Evolutionary conservation across 2,329 filamentous ascomycete species (phyloP).

Genomic region (Aspergillus ochraceus): DNA sequence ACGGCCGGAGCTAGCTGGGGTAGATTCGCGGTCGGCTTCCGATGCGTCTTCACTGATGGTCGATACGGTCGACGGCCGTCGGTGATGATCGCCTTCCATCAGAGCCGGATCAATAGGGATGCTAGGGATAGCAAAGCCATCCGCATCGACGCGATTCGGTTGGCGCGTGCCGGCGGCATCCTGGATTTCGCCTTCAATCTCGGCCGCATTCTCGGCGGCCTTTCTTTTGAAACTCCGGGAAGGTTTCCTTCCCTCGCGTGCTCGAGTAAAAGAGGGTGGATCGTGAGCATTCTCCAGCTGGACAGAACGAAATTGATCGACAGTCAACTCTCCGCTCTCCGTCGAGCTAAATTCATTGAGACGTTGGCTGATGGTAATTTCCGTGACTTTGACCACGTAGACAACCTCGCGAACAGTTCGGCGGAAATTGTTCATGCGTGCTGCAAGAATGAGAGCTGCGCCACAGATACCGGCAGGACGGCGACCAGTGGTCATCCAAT

Average conservation of each 20-base stretch:
- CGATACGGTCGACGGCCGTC: conserved; percentile 19
- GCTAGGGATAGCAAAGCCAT: conserved; percentile 67
- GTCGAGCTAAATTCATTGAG: conserved; percentile 89
- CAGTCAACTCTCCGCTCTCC: conserved; percentile 78
- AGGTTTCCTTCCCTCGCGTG: conserved; percentile 60
- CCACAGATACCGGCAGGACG: conserved; percentile 92
- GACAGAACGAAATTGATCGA: conserved; percentile 71
- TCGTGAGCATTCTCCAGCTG: conserved; percentile 68
- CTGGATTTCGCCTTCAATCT: conserved; percentile 48
- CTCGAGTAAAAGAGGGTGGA: conserved; percentile 72
- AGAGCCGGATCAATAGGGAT: conserved; percentile 48
- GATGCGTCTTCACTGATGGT: conserved; percentile 23
- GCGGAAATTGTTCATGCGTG: conserved; percentile 97
- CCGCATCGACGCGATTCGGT: conserved; percentile 57
- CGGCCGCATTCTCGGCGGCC: conserved; percentile 37
- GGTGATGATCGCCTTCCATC: conserved; percentile 21
- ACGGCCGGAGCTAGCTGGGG: conserved; percentile 25
- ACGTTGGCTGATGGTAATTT: conserved; percentile 86
- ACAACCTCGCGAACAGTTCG: conserved; percentile 91
- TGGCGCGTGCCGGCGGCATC: conserved; percentile 23
- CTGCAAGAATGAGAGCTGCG: conserved; percentile 89
- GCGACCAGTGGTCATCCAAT: conserved; percentile 96
- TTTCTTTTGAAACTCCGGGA: conserved; percentile 38
- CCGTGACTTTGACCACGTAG: conserved; percentile 97
- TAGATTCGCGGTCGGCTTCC: conserved; percentile 20